These are phyloP conservation scores for Trichoderma sp. DNA, from an alignment of 2,329 filamentous ascomycete species.

Conservation along the genomic window DNA sequence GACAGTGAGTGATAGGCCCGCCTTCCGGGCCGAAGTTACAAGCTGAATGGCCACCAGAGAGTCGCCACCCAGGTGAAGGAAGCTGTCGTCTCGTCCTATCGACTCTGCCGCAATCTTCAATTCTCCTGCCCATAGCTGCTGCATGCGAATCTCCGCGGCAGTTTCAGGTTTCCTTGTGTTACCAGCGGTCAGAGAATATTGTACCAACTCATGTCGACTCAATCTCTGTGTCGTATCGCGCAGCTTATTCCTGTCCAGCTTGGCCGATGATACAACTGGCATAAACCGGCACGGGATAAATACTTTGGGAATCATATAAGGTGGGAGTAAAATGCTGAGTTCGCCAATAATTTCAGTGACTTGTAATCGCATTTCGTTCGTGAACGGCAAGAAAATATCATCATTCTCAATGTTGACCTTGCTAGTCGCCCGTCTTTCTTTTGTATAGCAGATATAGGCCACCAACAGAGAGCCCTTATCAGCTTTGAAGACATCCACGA, in stretches of 20 bases:
- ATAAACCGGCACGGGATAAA: constrained; percentile 2
- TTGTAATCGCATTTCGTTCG: constrained; percentile 13
- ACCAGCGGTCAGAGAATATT: neutral
- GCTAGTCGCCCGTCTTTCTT: neutral
- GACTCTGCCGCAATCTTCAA: neutral
- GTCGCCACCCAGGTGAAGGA: constrained; percentile 30
- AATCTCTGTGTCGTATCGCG: neutral
- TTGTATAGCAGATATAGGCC: constrained; percentile 2
- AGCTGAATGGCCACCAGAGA: constrained; percentile 28
- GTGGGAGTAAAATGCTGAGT: neutral
- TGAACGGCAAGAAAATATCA: constrained; percentile 13
- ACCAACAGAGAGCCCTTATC: neutral
- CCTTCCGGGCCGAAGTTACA: constrained; percentile 1
- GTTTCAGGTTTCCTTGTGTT: neutral
- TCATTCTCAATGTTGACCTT: neutral
- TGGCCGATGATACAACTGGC: neutral
- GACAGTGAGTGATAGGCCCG: neutral
- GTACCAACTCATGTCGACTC: neutral
- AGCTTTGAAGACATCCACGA: neutral
- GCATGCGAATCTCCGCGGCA: neutral
- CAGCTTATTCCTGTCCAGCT: neutral
- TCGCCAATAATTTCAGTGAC: neutral
- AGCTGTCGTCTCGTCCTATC: constrained; percentile 32
- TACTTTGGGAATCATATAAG: constrained; percentile 7
- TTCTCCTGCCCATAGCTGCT: constrained; percentile 8